Evolutionary conservation across 2,329 filamentous ascomycete genomes (phyloP).

Genomic region (Cryphonectria parasitica): DNA sequence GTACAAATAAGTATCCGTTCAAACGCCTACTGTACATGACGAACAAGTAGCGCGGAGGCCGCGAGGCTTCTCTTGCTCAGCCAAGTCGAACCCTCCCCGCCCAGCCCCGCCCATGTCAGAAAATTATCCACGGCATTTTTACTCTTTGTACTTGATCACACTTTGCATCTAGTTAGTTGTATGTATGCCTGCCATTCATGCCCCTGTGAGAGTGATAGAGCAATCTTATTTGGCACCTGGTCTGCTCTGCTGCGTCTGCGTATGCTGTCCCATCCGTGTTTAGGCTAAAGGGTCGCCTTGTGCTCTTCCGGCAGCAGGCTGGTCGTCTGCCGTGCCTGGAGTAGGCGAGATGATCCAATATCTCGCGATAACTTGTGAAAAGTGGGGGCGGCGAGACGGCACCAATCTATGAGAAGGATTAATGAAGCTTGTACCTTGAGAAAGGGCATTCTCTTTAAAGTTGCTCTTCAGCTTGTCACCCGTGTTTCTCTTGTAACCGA

Average conservation of each 20-base stretch:
- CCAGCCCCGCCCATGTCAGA: too few species aligned
- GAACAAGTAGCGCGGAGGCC: neutral
- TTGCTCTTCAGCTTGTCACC: slow-evolving; percentile 42
- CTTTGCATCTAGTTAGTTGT: slow-evolving; percentile 5
- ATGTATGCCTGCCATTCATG: neutral
- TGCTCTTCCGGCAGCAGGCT: neutral
- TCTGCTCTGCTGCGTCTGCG: neutral
- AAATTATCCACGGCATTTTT: too few species aligned
- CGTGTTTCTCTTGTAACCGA: slow-evolving; percentile 38
- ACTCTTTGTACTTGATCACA: neutral
- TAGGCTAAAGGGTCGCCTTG: neutral
- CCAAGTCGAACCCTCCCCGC: neutral
- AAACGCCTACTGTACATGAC: neutral
- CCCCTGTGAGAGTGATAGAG: neutral
- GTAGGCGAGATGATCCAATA: neutral
- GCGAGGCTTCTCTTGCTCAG: neutral
- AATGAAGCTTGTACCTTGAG: slow-evolving; percentile 25
- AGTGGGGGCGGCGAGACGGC: slow-evolving; percentile 20
- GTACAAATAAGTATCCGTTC: neutral
- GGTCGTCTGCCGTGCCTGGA: neutral
- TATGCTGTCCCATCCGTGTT: neutral
- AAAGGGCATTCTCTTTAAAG: slow-evolving; percentile 40
- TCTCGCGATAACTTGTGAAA: slow-evolving; percentile 9
- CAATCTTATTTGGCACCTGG: neutral
- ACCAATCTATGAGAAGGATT: neutral